phyloP scores from a whole-genome alignment of 1,139 yeast genomes.

The Yamadazyma membranifaciens region DNA sequence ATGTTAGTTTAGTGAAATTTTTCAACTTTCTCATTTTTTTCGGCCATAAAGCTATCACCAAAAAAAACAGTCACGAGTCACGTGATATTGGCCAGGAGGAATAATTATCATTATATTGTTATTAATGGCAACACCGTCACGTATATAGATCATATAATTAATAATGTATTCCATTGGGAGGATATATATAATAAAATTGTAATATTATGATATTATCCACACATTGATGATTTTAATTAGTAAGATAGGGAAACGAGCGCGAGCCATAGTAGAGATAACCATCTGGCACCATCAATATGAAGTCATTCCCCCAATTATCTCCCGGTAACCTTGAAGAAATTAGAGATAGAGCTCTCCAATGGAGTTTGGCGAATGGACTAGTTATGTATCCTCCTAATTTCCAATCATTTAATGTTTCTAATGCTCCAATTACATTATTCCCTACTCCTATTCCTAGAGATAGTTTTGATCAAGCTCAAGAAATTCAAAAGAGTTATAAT shows the following conservation, averaged over 20 bases:
- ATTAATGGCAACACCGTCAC: no score
- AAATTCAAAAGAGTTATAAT: conserved; percentile 70
- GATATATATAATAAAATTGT: no score
- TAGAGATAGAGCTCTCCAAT: conserved; percentile 57
- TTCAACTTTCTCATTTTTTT: conserved; percentile 4
- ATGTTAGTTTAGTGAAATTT: conserved; percentile 4
- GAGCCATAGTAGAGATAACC: no score
- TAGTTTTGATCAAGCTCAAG: conserved; percentile 64
- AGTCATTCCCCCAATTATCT: conserved; percentile 33
- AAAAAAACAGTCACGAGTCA: conserved; percentile 7
- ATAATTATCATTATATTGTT: no score
- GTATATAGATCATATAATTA: no score
- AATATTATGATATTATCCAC: no score
- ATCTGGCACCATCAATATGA: conserved; percentile 10
- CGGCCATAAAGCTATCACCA: not conserved
- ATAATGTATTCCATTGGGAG: no score
- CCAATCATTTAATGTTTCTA: conserved; percentile 44
- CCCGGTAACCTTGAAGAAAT: conserved; percentile 25
- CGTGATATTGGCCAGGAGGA: no score
- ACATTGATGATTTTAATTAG: no score
- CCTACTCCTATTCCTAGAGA: conserved; percentile 84
- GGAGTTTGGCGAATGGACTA: conserved; percentile 78
- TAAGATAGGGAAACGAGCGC: no score
- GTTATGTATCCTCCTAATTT: conserved; percentile 71
- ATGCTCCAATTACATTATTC: conserved; percentile 84